phyloP scores from a whole-genome alignment of 2,329 filamentous ascomycete genomes.

The Colletotrichum coccodes region DNA sequence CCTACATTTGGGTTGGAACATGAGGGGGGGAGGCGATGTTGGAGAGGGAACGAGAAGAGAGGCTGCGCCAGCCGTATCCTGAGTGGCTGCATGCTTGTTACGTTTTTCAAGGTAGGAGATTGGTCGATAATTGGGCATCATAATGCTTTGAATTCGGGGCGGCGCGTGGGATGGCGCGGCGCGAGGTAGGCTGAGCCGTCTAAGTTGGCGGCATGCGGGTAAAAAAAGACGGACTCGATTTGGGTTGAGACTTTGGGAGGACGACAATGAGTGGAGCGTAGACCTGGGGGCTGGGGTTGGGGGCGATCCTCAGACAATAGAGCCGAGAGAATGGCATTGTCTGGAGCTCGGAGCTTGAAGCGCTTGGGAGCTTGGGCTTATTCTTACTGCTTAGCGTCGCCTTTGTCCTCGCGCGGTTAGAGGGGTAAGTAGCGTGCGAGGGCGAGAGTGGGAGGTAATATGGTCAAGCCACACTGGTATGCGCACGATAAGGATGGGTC shows the following conservation, averaged over 20 bases:
- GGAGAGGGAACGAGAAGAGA: neutral
- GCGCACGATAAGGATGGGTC: neutral
- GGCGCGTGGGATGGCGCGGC: neutral
- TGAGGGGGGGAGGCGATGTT: neutral
- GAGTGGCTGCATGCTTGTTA: neutral
- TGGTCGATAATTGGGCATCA: neutral
- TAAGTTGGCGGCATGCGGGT: neutral
- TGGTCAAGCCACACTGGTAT: conserved; percentile 1
- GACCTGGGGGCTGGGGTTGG: neutral
- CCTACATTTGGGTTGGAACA: neutral
- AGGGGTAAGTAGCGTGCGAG: neutral
- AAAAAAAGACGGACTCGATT: neutral
- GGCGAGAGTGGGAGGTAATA: neutral
- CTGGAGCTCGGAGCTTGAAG: neutral
- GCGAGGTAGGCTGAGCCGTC: neutral
- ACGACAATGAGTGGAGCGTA: neutral
- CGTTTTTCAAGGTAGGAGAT: neutral
- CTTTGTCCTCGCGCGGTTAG: neutral
- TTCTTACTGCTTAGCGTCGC: neutral
- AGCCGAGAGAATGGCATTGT: neutral
- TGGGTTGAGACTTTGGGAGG: neutral
- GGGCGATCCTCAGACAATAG: neutral
- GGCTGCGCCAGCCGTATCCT: neutral
- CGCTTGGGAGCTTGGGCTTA: neutral
- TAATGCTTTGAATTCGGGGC: neutral